Conservation (phyloP, 306 rosid species). For the Cicer arietinum region DNA sequence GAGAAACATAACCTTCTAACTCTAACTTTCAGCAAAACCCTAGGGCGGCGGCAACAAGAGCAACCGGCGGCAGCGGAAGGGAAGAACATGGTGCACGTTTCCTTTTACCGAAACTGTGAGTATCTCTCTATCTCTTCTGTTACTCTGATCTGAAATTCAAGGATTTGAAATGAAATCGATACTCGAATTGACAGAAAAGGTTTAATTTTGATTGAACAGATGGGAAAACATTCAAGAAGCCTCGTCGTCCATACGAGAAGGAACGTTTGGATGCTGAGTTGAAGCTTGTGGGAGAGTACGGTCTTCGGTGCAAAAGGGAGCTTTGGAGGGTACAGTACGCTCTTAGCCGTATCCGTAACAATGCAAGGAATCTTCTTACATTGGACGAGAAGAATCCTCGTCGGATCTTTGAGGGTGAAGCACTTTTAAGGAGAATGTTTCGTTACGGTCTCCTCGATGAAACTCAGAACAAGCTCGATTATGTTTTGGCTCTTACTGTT, state of each 20-base stretch:
- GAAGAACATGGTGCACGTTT: slow-evolving; percentile 68
- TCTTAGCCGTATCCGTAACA: slow-evolving; percentile 64
- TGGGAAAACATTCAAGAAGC: slow-evolving; percentile 78
- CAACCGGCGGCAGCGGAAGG: neutral
- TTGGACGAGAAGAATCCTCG: slow-evolving; percentile 73
- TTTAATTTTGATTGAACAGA: slow-evolving; percentile 40
- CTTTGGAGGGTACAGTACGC: slow-evolving; percentile 68
- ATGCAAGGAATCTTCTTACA: slow-evolving; percentile 59
- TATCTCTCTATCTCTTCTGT: neutral
- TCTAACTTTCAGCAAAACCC: neutral
- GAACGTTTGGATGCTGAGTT: slow-evolving; percentile 69
- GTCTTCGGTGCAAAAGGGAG: slow-evolving; percentile 71
- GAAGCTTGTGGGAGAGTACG: slow-evolving; percentile 67
- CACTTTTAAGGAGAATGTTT: slow-evolving; percentile 64
- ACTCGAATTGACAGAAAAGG: neutral
- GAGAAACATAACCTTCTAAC: too few species aligned
- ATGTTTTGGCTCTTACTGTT: slow-evolving; percentile 64
- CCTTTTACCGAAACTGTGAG: slow-evolving; percentile 63
- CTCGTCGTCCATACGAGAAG: slow-evolving; percentile 77
- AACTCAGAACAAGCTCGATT: slow-evolving; percentile 69
- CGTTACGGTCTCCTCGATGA: slow-evolving; percentile 69
- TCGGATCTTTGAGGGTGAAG: slow-evolving; percentile 69
- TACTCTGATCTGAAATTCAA: neutral
- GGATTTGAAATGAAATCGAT: neutral
- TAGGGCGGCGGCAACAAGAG: slow-evolving; percentile 1